Base-by-base conservation (phyloP, 192 early-diverging fungal genomes). In the Umbelopsis isabellina region DNA sequence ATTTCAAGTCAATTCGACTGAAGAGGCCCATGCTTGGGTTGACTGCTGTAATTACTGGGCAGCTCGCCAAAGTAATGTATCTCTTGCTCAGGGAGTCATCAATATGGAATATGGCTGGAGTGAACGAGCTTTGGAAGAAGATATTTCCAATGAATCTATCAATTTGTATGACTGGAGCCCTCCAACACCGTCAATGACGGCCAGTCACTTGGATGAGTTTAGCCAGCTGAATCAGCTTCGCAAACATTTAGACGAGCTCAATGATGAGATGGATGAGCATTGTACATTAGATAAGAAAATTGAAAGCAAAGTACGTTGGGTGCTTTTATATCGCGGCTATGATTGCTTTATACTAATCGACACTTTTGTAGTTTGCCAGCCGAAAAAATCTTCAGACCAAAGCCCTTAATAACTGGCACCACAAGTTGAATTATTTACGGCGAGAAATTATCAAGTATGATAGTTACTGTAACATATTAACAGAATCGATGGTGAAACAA, bases 381-480 rank as follows among this genome's bases (percentile, higher is more conserved):
- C 81, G 83, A 52, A 85, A 85, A 41, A 77, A 76, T 51, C 85
- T 89, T 71, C 74, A 86, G 75, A 72, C 84, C 2, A 89, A 86
- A 68, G 92, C 87, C 5, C 86, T 92, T 65, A 79, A 84, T 11
- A 94, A 94, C 74, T 94, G 92, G 92, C 91, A 94, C 76, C 80
- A 85, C 68, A 90, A 90, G 77, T 89, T 89, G 16, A 86, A 91
- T 70, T 88, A 91, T 75, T 76, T 94, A 41, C 73, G 92, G 48
- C 87, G 91, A 75, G 92, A 94, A 79, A 89, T 92, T 70, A 89
- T 94, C 76, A 94, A 92, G 72, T 92, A 94, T 68, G 89, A 91
- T 72, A 91, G 87, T 71, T 94, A 94, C 65, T 87, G 87, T 8
- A 90, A 92, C 66, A 85, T 83, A 25, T 70, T 94, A 35, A 61